A percentile compares a stretch with the other conserved stretches of the same genome.
These are phyloP conservation scores for Kappamyces sp. DNA, from an alignment of 192 early-diverging fungal species.

Conservation along the genomic window DNA sequence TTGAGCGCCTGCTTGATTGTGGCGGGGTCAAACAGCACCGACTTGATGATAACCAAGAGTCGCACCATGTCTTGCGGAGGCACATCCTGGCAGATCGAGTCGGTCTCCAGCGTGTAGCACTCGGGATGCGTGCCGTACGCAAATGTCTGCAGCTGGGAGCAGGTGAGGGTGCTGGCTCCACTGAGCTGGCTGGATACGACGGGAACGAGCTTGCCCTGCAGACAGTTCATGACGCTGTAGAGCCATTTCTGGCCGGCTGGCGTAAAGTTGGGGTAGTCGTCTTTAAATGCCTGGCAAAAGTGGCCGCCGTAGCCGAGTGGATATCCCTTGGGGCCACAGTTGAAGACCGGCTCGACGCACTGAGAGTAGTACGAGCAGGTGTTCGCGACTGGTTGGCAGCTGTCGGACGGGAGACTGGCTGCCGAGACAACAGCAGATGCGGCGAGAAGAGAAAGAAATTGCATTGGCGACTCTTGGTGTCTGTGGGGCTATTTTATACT, in stretches of 20 bases:
- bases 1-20: constrained; percentile 11
- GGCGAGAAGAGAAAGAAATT: too few species aligned
- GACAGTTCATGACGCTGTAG: constrained; percentile 5
- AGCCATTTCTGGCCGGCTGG: constrained; percentile 10
- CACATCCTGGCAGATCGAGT: constrained; percentile 1
- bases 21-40: background rate
- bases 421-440: too few species aligned
- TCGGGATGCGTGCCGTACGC: constrained; percentile 9
- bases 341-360: constrained; percentile 5
- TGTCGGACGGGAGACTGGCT: background rate
- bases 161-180: background rate
- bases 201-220: constrained; percentile 7
- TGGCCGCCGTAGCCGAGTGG: constrained; percentile 2
- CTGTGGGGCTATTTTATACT: too few species aligned
- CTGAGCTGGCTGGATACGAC: background rate
- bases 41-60: constrained; percentile 3
- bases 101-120: constrained; percentile 6
- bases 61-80: background rate
- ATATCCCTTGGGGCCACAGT: constrained; percentile 6
- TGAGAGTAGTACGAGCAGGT: constrained; percentile 9
- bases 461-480: too few species aligned
- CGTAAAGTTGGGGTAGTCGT: background rate
- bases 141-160: background rate
- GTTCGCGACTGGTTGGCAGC: constrained; percentile 4
- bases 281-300: constrained; percentile 12